A percentile compares a stretch with the other conserved stretches of the same genome.
Evolutionary conservation across 306 rosid genomes (phyloP).

Genomic region (Trifolium repens): DNA sequence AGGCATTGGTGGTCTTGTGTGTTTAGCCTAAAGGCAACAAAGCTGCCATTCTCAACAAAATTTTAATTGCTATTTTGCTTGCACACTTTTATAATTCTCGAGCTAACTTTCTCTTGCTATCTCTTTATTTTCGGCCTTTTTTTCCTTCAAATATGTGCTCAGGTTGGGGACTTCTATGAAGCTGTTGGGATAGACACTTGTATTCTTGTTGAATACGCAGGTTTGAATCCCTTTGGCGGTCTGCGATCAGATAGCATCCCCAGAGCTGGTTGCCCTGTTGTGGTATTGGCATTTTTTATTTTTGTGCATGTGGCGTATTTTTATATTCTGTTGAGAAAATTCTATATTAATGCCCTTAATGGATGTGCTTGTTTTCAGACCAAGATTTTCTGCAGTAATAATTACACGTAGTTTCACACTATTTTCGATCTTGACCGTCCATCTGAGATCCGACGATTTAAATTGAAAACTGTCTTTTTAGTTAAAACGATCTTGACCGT

Average conservation of each 20-base stretch:
- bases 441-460: no score
- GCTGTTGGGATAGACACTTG: slow-evolving; percentile 93
- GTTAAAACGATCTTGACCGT: no score
- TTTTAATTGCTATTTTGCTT: slow-evolving; percentile 10
- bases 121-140: not conserved
- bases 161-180: slow-evolving; percentile 98
- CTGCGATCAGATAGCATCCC: slow-evolving; percentile 83
- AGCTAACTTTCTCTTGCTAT: not conserved
- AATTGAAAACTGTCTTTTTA: no score
- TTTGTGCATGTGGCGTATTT: slow-evolving; percentile 32
- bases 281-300: slow-evolving; percentile 59
- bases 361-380: slow-evolving; percentile 25
- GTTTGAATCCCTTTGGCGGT: slow-evolving; percentile 94
- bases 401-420: no score
- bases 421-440: no score
- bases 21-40: slow-evolving; percentile 26
- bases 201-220: slow-evolving; percentile 88
- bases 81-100: slow-evolving; percentile 1
- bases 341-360: slow-evolving; percentile 8
- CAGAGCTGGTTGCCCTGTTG: slow-evolving; percentile 94
- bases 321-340: slow-evolving; percentile 20
- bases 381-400: no score
- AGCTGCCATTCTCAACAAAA: slow-evolving; percentile 24
- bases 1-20: slow-evolving; percentile 24
- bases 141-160: slow-evolving; percentile 31